phyloP scores from a whole-genome alignment of 257 asterid species.

The Fraxinus pennsylvanica region DNA sequence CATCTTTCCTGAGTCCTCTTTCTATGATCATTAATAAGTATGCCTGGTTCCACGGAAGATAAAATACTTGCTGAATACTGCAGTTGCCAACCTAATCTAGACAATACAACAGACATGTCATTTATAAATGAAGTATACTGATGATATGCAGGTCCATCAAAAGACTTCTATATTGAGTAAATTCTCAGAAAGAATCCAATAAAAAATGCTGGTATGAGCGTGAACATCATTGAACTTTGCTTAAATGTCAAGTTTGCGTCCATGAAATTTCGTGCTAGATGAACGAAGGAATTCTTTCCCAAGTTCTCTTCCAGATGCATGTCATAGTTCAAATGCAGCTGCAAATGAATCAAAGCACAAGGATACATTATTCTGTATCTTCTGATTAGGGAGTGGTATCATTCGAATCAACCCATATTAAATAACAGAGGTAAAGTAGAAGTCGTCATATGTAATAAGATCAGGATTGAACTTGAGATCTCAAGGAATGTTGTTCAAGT shows the following conservation, averaged over 20 bases:
- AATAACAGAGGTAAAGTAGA: too few species aligned
- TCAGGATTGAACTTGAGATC: background rate
- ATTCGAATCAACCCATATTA: background rate
- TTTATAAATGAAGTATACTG: background rate
- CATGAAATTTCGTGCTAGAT: background rate
- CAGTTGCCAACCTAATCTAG: background rate
- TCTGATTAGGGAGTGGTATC: background rate
- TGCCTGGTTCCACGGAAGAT: background rate
- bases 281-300: background rate
- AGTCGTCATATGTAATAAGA: too few species aligned
- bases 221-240: background rate
- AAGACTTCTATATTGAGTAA: background rate
- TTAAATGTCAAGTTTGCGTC: background rate
- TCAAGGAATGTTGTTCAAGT: background rate
- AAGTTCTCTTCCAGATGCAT: background rate
- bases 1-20: background rate
- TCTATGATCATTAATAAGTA: too few species aligned
- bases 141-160: background rate
- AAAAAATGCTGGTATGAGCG: background rate
- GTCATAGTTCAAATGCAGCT: background rate
- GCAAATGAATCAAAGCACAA: background rate
- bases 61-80: background rate
- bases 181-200: background rate
- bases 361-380: background rate
- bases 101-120: background rate